Conservation (phyloP, 306 rosid genomes). For the Rosa lucieae region DNA sequence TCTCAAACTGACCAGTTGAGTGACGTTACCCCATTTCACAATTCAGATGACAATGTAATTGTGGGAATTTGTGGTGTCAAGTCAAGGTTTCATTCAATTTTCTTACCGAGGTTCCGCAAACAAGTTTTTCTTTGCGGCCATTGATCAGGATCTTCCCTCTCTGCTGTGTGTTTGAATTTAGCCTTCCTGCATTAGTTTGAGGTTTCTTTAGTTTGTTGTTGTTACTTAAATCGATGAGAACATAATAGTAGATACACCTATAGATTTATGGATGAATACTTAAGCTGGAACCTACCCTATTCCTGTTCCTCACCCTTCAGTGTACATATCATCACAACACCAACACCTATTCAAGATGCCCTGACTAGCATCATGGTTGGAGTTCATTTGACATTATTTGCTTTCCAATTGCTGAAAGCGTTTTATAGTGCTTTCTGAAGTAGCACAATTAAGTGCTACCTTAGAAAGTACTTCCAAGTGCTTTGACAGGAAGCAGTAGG, state of each 20-base stretch:
- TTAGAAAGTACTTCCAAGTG: not conserved
- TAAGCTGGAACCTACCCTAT: not conserved
- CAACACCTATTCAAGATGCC: not conserved
- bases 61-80: too few relatives aligned
- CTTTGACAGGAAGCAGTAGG: not conserved
- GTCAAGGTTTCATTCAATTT: too few relatives aligned
- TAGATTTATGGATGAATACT: not conserved
- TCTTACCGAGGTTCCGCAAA: constrained; percentile 64
- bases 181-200: constrained; percentile 43
- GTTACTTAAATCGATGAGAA: too few relatives aligned
- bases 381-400: not conserved
- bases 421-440: not conserved
- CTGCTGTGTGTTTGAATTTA: constrained; percentile 43
- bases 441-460: not conserved
- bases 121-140: constrained; percentile 48
- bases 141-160: constrained; percentile 56
- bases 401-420: not conserved
- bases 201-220: not conserved
- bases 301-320: not conserved
- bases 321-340: not conserved
- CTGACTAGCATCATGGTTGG: not conserved
- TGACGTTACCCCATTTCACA: not conserved
- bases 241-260: not conserved
- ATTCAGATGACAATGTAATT: too few relatives aligned
- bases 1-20: not conserved